These are phyloP conservation scores for Diaporthe nobilis DNA, from an alignment of 2,329 filamentous ascomycete genomes.

Conservation along the genomic window DNA sequence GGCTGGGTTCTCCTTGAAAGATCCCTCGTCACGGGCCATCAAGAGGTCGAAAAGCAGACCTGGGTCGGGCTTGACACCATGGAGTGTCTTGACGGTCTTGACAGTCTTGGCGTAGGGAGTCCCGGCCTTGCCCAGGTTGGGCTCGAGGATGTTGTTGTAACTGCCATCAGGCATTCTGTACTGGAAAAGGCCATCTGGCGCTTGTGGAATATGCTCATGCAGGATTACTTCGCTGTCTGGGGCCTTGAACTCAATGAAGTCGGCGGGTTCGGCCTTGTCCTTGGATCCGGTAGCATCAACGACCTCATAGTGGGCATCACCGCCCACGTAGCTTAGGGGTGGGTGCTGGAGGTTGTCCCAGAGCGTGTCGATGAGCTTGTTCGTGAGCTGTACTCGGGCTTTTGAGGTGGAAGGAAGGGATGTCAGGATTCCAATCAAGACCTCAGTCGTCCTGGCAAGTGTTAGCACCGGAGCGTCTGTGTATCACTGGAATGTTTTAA, in stretches of 20 bases:
- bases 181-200: constrained; percentile 53
- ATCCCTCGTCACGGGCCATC: constrained; percentile 64
- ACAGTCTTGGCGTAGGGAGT: constrained; percentile 77
- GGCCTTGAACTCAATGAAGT: constrained; percentile 58
- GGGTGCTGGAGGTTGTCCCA: constrained; percentile 70
- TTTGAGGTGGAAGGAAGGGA: constrained; percentile 53
- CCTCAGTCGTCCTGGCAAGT: constrained; percentile 54
- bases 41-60: constrained; percentile 77
- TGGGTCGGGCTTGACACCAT: constrained; percentile 70
- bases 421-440: constrained; percentile 57
- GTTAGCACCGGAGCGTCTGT: constrained; percentile 36
- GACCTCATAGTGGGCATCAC: constrained; percentile 50
- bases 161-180: constrained; percentile 34
- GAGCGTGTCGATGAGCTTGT: constrained; percentile 65
- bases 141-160: constrained; percentile 70
- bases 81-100: constrained; percentile 51
- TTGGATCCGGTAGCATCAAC: constrained; percentile 52
- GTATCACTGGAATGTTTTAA: background rate
- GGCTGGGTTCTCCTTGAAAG: constrained; percentile 21
- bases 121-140: constrained; percentile 76
- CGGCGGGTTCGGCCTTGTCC: constrained; percentile 53
- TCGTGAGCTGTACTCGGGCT: constrained; percentile 57
- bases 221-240: constrained; percentile 13
- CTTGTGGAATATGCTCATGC: constrained; percentile 53
- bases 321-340: constrained; percentile 56